Percentiles rank a stretch among this genome's conserved stretches.
phyloP scores from a whole-genome alignment of 306 rosid genomes.

The Echinosophora koreensis region DNA sequence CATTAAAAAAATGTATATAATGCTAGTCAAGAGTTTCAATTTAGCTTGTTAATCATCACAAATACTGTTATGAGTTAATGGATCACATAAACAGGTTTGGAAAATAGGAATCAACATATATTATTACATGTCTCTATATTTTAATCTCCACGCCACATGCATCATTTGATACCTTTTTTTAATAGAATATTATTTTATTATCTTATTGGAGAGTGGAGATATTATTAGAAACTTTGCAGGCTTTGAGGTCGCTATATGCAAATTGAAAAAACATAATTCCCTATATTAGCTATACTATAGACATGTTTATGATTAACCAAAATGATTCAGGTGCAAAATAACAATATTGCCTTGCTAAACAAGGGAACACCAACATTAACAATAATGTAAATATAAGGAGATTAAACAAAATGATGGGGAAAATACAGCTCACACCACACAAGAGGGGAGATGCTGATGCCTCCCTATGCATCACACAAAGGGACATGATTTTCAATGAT shows the following conservation, averaged over 20 bases:
- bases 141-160: not conserved
- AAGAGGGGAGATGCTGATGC: slow-evolving; percentile 48
- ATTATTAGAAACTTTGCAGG: slow-evolving; percentile 41
- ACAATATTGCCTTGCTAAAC: slow-evolving; percentile 44
- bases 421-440: slow-evolving; percentile 52
- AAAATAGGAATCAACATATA: too few species aligned
- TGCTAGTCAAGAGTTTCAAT: not conserved
- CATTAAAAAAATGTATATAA: not conserved
- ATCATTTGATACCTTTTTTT: not conserved
- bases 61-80: too few species aligned
- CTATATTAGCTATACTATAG: slow-evolving; percentile 34
- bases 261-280: slow-evolving; percentile 42
- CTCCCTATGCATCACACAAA: slow-evolving; percentile 42
- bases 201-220: slow-evolving; percentile 21
- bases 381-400: slow-evolving; percentile 20
- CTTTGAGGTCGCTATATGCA: slow-evolving; percentile 33
- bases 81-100: too few species aligned
- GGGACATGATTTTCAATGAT: slow-evolving; percentile 55
- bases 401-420: slow-evolving; percentile 44
- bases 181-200: slow-evolving; percentile 8
- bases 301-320: slow-evolving; percentile 36
- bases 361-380: slow-evolving; percentile 52
- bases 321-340: slow-evolving; percentile 38
- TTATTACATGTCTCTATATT: not conserved
- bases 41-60: slow-evolving; percentile 40